Percentiles rank a stretch among this genome's conserved stretches.
phyloP scores from a whole-genome alignment of 179 eudicot species.

The Silene noctiflora region DNA sequence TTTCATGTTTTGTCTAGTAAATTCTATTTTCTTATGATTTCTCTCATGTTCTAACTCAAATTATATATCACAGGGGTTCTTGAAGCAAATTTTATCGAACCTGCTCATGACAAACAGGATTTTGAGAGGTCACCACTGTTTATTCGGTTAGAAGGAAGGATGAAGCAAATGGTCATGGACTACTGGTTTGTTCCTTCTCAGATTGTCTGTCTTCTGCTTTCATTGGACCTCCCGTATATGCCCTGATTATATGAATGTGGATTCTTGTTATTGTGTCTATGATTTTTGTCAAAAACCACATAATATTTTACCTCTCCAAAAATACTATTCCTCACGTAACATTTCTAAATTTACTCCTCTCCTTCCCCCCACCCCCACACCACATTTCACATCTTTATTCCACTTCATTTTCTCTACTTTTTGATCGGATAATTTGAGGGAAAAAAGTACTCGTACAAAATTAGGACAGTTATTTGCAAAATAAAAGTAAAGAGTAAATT shows the following conservation, averaged over 20 bases:
- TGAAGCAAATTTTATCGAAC: slow-evolving; percentile 96
- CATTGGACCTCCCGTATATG: neutral
- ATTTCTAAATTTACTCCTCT: too few species aligned
- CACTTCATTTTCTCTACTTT: too few species aligned
- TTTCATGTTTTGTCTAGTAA: slow-evolving; percentile 3
- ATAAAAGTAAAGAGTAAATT: too few species aligned
- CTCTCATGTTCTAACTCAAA: slow-evolving; percentile 21
- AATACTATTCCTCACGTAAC: too few species aligned
- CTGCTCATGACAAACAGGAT: slow-evolving; percentile 99
- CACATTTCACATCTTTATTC: too few species aligned
- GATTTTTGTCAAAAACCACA: too few species aligned
- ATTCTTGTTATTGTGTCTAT: neutral
- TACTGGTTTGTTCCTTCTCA: slow-evolving; percentile 64
- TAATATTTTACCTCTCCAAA: too few species aligned
- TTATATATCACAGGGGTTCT: slow-evolving; percentile 59
- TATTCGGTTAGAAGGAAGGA: slow-evolving; percentile 69
- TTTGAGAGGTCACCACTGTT: slow-evolving; percentile 82
- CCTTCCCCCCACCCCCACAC: too few species aligned
- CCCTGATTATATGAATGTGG: neutral
- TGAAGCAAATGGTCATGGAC: slow-evolving; percentile 79
- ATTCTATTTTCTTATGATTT: neutral
- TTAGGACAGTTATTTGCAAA: too few species aligned
- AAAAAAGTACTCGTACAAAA: too few species aligned
- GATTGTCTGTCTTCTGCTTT: slow-evolving; percentile 14
- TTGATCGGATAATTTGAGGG: too few species aligned